Evolutionary conservation across 805 yeast genomes (phyloP), one percentile per base, ranked within the genome.

Genomic region (Starmerella khaoyaiensis): DNA sequence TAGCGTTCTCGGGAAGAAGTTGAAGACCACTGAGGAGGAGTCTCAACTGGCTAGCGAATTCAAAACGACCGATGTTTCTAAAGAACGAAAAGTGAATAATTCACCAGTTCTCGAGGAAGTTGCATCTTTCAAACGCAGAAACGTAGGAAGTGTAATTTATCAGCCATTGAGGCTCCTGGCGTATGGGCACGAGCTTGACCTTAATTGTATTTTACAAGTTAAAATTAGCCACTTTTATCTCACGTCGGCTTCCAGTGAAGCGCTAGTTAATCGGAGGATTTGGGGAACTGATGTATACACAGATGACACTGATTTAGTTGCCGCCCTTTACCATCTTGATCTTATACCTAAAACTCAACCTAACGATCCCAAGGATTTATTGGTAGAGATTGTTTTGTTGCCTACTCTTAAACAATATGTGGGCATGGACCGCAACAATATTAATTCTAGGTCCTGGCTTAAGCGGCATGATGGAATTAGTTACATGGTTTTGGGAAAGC

Each of bases 211-310:
- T 4, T 54, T 78, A 16, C 76, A 75, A 46, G 59, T 78, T 19
- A 65, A 72, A 39, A 64, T 78, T 11, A 72, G 81, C n/a, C 54
- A 55, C 37, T 42, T 62, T 31, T 65, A 59, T 47, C 53, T 69
- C 32, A 39, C 47, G n/a, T 21, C 18, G 20, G 32, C 20, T 6
- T 50, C 58, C 6, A 22, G 17, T 23, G 59, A 63, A 28, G 50
- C 58, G 25, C 38, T 46, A 6, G 63, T 61, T 21, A 51, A 48
- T 24, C 71, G 77, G 21, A 61, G 73, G 35, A 67, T 84, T 2
- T 87, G 97, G 97, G 98, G 98, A 2, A 71, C 86, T 2, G 94
- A 86, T 30, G 64, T 90, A 1, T 90, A 87, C 57, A 81, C 96
- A 0, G 97, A 90, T 57, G 98, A 87, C 56, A 79, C 94, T 1